phyloP scores from a whole-genome alignment of 352 stramenopile genomes.

The Pilasporangium apinafurcum region DNA sequence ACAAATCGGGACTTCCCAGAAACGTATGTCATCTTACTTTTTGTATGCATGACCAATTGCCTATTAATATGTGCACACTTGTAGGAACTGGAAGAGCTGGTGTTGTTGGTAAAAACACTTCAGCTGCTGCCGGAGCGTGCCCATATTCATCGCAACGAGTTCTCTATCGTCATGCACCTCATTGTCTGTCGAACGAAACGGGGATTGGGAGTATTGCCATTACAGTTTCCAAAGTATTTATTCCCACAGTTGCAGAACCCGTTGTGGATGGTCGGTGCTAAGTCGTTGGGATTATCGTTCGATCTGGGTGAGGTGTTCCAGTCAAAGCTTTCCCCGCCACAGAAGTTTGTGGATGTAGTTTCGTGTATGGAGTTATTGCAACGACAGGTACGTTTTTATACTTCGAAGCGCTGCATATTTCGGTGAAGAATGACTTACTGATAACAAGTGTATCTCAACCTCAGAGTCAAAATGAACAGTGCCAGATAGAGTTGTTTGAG shows the following conservation, averaged over 20 bases:
- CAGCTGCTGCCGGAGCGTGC: slow-evolving; percentile 4
- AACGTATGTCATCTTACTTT: slow-evolving; percentile 1
- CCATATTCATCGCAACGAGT: slow-evolving; percentile 11
- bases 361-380: too few species aligned
- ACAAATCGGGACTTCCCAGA: slow-evolving; percentile 7
- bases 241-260: slow-evolving; percentile 15
- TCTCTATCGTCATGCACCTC: slow-evolving; percentile 30
- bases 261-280: background rate
- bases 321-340: too few species aligned
- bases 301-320: too few species aligned
- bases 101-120: slow-evolving; percentile 16
- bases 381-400: too few species aligned
- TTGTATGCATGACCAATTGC: too few species aligned
- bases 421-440: too few species aligned
- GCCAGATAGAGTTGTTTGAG: background rate
- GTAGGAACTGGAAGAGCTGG: background rate
- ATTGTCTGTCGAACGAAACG: slow-evolving; percentile 34
- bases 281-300: background rate
- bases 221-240: slow-evolving; percentile 17
- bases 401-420: too few species aligned
- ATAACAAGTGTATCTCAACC: background rate
- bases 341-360: too few species aligned
- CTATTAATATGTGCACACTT: too few species aligned
- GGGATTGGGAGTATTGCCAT: slow-evolving; percentile 14
- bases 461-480: background rate